Evolutionary conservation across 306 rosid genomes (phyloP), one percentile per base, ranked within the genome.

Genomic region (Trifolium pratense): DNA sequence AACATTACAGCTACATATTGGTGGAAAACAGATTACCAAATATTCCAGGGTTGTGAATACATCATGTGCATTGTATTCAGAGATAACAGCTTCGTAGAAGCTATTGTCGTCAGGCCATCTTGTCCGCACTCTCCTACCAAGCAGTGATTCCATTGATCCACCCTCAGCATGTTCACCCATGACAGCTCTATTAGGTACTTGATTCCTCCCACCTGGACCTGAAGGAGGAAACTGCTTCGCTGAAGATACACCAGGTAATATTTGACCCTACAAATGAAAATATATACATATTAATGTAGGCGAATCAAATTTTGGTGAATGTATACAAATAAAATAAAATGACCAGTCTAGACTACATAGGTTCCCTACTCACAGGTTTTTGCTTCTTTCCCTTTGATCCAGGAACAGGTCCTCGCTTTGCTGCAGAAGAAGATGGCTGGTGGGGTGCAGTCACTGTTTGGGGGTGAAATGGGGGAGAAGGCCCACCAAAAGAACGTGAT

Each of bases 71-170:
- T 85, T 87, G 78, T 84, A 89, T 83, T 87, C 93, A 12, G 91
- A 80, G 72, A 93, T 93, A 70, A 93, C 87, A 81, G 98, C 98
- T 89, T 93, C 97, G 78, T 93, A 93, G 69, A 93, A 93, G 79
- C 86, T 86, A 85, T 93, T 93, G 81, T 93, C 98, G 70, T 91
- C 98, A 7, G 98, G 98, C 98, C 98, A 93, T 84, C 88, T 87
- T 37, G 98, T 93, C 80, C 93, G 81, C 23, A 93, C 94, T 88
- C 84, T 93, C 84, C 89, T 87, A 62, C 97, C 97, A 70, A 91
- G 79, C 80, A 91, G 84, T 36, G 90, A 74, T 74, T 80, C 87
- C 80, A 69, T 45, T n/a, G 86, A 61, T 32, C 83, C 84, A 66
- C 90, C 97, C 70, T 91, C 93, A 13, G 84, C 82, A 63, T 66